Evolutionary conservation across 225 moss, liverwort and hornwort species (phyloP), one percentile per base, ranked within the genome.

Genomic region (Antitrichia curtipendula): DNA sequence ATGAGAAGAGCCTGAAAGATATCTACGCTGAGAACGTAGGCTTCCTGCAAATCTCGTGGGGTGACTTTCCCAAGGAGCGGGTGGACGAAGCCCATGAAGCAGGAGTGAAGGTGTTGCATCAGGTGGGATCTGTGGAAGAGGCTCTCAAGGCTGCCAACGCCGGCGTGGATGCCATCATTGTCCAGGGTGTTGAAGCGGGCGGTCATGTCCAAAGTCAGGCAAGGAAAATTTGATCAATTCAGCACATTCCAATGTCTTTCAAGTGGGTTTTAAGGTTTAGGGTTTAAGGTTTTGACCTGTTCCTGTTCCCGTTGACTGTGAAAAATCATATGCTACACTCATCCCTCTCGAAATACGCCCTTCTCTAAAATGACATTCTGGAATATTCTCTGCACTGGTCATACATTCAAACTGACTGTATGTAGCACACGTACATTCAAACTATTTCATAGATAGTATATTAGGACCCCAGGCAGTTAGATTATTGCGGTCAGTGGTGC

Each of bases 91-190:
- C 91, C 9, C 95, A 96, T 82, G 78, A 75, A 61, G 92, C 92
- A 28, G 95, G 96, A 68, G 94, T 97, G 88, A 97, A 96, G 91
- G 96, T 99, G 70, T 78, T 99, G 84, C 96, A 99, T 70, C 90
- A 97, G 94, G 92, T 97, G 80, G 99, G 95, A 38, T 94, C 93
- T 31, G 95, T 96, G 41, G 95, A 90, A 74, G 96, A 95, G 80
- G 96, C 99, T 70, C 73, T 88, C 31, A 92, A 93, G 89, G 93
- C 96, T 63, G 97, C 96, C 53, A 58, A 87, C 63, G 94, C 97
- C 52, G 97, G 99, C 12, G 95, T 96, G 53, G 99, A 99, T 90
- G 96, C 94, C 25, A 92, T 99, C 63, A 92, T 99, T 84, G 97
- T 93, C 70, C 96, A 97, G 82, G 96, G 97, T 49, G 88, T 94